phyloP scores from a whole-genome alignment of 306 rosid species.

The Dryas octopetala region DNA sequence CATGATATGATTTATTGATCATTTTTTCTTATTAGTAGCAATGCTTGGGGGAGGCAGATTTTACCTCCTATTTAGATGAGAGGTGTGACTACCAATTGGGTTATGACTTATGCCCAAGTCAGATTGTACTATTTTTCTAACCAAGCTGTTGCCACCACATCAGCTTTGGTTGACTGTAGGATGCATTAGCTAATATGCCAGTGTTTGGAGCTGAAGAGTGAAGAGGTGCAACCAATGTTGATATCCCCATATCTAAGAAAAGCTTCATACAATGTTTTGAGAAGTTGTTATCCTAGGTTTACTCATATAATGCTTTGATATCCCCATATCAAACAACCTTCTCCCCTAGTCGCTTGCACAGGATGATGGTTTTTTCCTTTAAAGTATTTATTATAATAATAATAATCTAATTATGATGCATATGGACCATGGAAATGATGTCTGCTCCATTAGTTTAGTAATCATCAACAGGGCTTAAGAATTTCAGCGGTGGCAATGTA shows the following conservation, averaged over 20 bases:
- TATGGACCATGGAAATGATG: slow-evolving; percentile 5
- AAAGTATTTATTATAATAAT: background rate
- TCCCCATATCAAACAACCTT: background rate
- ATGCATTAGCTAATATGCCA: too few species aligned
- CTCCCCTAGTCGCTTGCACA: background rate
- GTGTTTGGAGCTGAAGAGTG: background rate
- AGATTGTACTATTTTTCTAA: background rate
- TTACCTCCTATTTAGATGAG: background rate
- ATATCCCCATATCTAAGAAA: background rate
- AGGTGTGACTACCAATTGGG: background rate
- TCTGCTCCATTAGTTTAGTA: background rate
- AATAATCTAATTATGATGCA: background rate
- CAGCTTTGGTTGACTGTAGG: too few species aligned
- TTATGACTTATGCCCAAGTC: background rate
- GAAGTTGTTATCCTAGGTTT: background rate
- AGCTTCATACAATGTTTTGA: background rate
- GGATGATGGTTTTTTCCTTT: background rate
- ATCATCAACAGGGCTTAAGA: background rate
- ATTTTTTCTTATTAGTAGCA: background rate
- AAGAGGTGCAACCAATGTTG: background rate
- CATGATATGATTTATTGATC: background rate
- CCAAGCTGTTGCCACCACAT: background rate
- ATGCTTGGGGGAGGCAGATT: background rate
- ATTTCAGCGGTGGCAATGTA: background rate
- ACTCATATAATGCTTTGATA: background rate